phyloP scores from a whole-genome alignment of 805 yeast genomes.

The Starmerella floricola region DNA sequence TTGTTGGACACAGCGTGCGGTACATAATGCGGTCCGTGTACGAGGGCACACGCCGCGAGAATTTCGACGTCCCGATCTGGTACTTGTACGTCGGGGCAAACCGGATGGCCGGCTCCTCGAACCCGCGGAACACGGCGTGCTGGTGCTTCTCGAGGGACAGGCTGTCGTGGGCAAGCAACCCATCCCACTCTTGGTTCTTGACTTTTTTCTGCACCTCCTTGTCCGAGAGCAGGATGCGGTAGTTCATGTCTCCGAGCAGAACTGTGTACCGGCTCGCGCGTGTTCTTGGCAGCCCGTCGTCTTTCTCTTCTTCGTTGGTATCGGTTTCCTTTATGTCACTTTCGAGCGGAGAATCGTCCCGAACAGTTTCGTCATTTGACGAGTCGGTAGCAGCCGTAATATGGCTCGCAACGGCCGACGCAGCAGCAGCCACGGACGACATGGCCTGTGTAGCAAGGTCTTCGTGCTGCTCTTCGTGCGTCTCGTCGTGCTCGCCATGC shows the following conservation, averaged over 20 bases:
- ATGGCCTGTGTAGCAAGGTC: no score
- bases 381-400: no score
- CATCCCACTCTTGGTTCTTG: constrained; percentile 26
- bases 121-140: constrained; percentile 34
- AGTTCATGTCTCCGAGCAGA: constrained; percentile 46
- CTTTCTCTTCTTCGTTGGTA: not conserved
- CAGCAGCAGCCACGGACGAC: no score
- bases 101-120: constrained; percentile 36
- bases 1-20: constrained; percentile 23
- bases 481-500: no score
- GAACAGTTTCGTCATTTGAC: not conserved
- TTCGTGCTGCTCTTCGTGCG: no score
- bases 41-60: constrained; percentile 37
- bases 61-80: constrained; percentile 22
- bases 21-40: constrained; percentile 48
- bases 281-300: constrained; percentile 2
- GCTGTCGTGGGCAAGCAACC: constrained; percentile 36
- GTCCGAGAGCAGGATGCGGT: constrained; percentile 37
- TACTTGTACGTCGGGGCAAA: constrained; percentile 49
- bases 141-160: constrained; percentile 30
- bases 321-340: no score
- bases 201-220: constrained; percentile 27
- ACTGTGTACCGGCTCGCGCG: constrained; percentile 23
- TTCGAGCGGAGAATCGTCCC: no score
- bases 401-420: no score